phyloP scores from a whole-genome alignment of 805 yeast genomes.

The Saturnispora kantuleensis region DNA sequence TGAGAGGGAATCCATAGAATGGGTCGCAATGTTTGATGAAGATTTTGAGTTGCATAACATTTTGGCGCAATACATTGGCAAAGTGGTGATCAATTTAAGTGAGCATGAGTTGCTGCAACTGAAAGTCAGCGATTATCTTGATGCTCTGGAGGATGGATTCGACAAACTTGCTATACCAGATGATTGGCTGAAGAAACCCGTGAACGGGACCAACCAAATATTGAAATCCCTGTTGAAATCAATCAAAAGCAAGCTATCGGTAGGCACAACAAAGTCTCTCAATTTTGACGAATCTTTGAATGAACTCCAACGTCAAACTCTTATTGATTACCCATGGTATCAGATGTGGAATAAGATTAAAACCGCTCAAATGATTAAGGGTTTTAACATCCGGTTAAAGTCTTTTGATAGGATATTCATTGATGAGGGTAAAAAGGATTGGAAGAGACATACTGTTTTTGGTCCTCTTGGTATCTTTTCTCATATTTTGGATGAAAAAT shows the following conservation, averaged over 20 bases:
- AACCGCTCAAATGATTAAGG: slow-evolving; percentile 46
- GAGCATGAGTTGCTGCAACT: slow-evolving; percentile 50
- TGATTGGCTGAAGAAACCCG: slow-evolving; percentile 14
- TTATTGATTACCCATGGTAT: slow-evolving; percentile 75
- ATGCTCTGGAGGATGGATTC: slow-evolving; percentile 31
- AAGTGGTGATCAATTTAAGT: slow-evolving; percentile 41
- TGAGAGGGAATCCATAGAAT: slow-evolving; percentile 44
- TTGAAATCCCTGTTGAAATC: too few species aligned
- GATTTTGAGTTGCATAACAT: slow-evolving; percentile 44
- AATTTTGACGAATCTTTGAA: slow-evolving; percentile 17
- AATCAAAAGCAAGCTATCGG: too few species aligned
- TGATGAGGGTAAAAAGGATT: slow-evolving; percentile 49
- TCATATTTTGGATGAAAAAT: too few species aligned
- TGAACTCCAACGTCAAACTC: slow-evolving; percentile 39
- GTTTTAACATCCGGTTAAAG: slow-evolving; percentile 43
- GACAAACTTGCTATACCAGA: slow-evolving; percentile 20
- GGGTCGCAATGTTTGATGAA: slow-evolving; percentile 41
- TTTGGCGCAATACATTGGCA: slow-evolving; percentile 50
- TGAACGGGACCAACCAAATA: too few species aligned
- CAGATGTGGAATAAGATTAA: slow-evolving; percentile 46
- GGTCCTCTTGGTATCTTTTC: slow-evolving; percentile 36
- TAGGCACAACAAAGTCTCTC: too few species aligned
- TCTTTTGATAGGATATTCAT: slow-evolving; percentile 32
- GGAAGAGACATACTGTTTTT: slow-evolving; percentile 28
- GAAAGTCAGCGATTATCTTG: slow-evolving; percentile 38